phyloP scores from a whole-genome alignment of 495 filamentous ascomycete genomes.

The Neurospora terricola region DNA sequence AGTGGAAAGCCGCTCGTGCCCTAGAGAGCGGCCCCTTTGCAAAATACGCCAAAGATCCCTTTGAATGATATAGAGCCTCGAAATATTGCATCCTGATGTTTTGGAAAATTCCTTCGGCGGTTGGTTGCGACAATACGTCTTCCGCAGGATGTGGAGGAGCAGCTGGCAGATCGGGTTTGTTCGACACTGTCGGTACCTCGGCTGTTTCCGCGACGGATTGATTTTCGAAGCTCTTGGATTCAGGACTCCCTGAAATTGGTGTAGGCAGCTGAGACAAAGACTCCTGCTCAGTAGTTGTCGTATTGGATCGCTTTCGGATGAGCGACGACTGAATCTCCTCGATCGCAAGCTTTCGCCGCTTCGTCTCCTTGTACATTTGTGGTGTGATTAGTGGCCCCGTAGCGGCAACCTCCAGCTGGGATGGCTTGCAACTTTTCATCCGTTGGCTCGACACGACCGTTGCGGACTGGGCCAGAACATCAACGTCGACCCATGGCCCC shows the following conservation, averaged over 20 bases:
- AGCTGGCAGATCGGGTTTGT: background rate
- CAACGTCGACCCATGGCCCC: slow-evolving; percentile 50
- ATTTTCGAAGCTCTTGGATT: background rate
- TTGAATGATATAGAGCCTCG: slow-evolving; percentile 83
- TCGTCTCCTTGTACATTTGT: slow-evolving; percentile 31
- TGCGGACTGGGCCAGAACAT: slow-evolving; percentile 32
- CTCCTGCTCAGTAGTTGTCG: slow-evolving; percentile 27
- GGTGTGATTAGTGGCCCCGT: slow-evolving; percentile 22
- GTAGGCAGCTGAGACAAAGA: slow-evolving; percentile 5
- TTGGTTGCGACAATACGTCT: slow-evolving; percentile 34
- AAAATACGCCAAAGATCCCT: slow-evolving; percentile 92
- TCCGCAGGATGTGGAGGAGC: slow-evolving; percentile 3
- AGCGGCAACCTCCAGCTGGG: slow-evolving; percentile 1
- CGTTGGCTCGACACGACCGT: slow-evolving; percentile 27
- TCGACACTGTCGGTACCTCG: background rate
- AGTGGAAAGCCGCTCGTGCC: slow-evolving; percentile 65
- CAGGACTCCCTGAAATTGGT: background rate
- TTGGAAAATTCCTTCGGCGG: slow-evolving; percentile 54
- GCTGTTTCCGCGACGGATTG: background rate
- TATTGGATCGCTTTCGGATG: slow-evolving; percentile 16
- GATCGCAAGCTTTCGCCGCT: slow-evolving; percentile 42
- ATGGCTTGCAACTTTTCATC: slow-evolving; percentile 6
- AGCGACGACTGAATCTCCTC: slow-evolving; percentile 36
- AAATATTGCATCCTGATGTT: slow-evolving; percentile 69
- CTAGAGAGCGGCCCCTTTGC: slow-evolving; percentile 91